Percentiles rank a stretch among this genome's conserved stretches.
phyloP scores from a whole-genome alignment of 208 protist genomes.

The Naegleria lovaniensis region DNA sequence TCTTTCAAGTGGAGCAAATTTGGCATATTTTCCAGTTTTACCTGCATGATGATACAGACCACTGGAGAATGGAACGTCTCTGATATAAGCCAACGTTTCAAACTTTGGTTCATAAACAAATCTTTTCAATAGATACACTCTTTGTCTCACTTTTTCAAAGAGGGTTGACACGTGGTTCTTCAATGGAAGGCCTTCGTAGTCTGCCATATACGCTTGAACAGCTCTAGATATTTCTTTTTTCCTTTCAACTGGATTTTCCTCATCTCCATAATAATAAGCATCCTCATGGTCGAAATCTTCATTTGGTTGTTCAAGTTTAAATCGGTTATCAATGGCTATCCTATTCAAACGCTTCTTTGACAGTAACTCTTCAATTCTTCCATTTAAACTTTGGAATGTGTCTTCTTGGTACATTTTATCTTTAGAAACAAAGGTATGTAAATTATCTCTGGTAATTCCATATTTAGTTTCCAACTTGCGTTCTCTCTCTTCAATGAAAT shows the following conservation, averaged over 20 bases:
- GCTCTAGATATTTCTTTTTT: not conserved
- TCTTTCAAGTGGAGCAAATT: conserved; percentile 5
- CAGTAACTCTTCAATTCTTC: conserved; percentile 11
- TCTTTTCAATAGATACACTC: not conserved
- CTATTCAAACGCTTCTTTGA: not conserved
- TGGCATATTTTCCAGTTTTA: not conserved
- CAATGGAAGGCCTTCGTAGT: not conserved
- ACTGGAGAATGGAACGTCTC: not conserved
- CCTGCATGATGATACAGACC: not conserved
- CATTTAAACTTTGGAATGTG: not conserved
- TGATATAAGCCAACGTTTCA: not conserved
- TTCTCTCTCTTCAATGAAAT: not conserved
- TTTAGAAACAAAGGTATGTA: not conserved
- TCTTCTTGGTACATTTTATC: not conserved
- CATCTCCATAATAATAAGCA: not conserved
- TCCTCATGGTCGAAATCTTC: not conserved
- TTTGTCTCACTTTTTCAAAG: not conserved
- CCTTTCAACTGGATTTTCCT: not conserved
- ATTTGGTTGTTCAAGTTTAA: not conserved
- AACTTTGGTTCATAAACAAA: not conserved
- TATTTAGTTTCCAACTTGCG: not conserved
- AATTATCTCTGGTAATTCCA: not conserved
- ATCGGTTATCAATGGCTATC: not conserved
- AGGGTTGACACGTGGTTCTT: not conserved
- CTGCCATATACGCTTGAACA: not conserved